These are phyloP conservation scores for Zymoseptoria brevis DNA, from an alignment of 2,329 filamentous ascomycete genomes.

Conservation along the genomic window DNA sequence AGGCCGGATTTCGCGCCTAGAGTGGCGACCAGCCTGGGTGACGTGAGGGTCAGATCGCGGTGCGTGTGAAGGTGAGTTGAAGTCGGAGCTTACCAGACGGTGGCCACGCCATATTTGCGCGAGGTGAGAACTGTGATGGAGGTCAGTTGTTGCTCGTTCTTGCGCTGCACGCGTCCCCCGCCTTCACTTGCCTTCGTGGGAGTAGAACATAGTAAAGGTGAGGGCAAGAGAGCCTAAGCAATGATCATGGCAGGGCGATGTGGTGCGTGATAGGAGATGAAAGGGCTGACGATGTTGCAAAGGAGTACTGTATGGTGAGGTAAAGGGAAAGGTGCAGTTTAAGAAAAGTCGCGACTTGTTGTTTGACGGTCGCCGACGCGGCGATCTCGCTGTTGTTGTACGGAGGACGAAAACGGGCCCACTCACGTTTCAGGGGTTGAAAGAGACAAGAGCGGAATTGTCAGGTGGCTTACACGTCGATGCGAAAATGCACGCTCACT, in stretches of 20 bases:
- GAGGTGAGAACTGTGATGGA: conserved; percentile 62
- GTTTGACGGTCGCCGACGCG: neutral
- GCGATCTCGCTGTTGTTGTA: neutral
- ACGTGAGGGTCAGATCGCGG: conserved; percentile 18
- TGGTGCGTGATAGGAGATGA: neutral
- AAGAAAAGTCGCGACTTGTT: neutral
- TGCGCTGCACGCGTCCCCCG: neutral
- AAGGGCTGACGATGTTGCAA: neutral
- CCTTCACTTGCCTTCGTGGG: conserved; percentile 68
- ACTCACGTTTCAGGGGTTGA: neutral
- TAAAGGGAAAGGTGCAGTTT: no score
- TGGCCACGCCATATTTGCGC: conserved; percentile 84
- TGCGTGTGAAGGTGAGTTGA: neutral
- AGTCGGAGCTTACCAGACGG: conserved; percentile 62
- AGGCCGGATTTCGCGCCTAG: conserved; percentile 64
- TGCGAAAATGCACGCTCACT: neutral
- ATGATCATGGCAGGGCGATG: neutral
- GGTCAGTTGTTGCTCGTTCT: conserved; percentile 6
- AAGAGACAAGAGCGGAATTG: neutral
- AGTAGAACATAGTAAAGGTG: conserved; percentile 71
- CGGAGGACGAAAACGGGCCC: neutral
- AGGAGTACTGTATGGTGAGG: neutral
- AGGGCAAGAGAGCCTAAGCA: neutral
- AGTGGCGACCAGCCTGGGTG: conserved; percentile 76
- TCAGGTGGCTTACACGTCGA: neutral